Conservation (phyloP, 768 basidiomycete species). For the Hydnomerulius pinastri region DNA sequence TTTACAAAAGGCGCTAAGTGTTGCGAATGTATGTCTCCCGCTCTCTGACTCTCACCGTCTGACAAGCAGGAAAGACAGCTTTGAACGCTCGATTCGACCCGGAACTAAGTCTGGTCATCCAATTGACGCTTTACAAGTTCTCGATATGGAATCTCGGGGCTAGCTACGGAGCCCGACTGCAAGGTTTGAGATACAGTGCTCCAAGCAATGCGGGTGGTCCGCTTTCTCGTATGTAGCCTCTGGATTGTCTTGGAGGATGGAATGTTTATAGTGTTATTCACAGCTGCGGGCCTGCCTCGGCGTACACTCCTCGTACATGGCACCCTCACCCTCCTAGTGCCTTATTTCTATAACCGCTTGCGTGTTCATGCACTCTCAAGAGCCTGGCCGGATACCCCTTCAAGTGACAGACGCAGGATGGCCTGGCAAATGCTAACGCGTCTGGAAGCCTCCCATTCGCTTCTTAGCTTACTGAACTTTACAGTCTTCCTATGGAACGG, state of each 20-base stretch:
- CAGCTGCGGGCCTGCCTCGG: slow-evolving; percentile 69
- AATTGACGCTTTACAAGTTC: slow-evolving; percentile 74
- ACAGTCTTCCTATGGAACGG: slow-evolving; percentile 85
- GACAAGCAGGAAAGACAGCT: slow-evolving; percentile 46
- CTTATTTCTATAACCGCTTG: slow-evolving; percentile 78
- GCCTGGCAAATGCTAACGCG: slow-evolving; percentile 70
- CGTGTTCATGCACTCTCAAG: slow-evolving; percentile 74
- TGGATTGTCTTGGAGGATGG: neutral
- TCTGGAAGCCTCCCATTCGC: slow-evolving; percentile 66
- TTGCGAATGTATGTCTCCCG: slow-evolving; percentile 58
- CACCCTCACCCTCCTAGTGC: slow-evolving; percentile 68
- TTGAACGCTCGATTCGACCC: slow-evolving; percentile 68
- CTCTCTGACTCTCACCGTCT: slow-evolving; percentile 6
- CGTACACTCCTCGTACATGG: slow-evolving; percentile 67
- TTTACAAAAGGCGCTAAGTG: slow-evolving; percentile 67
- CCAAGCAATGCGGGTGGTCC: slow-evolving; percentile 4
- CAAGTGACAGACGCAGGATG: slow-evolving; percentile 70
- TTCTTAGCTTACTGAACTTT: slow-evolving; percentile 73
- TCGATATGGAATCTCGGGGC: slow-evolving; percentile 81
- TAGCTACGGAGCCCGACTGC: slow-evolving; percentile 82
- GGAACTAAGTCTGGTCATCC: slow-evolving; percentile 70
- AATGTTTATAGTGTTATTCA: neutral
- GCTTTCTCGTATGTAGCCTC: slow-evolving; percentile 22
- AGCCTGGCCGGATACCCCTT: slow-evolving; percentile 91
- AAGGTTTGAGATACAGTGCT: slow-evolving; percentile 67